A percentile compares a stretch with the other conserved stretches of the same genome.
phyloP scores from a whole-genome alignment of 2,329 filamentous ascomycete species.

The Lachnellula occidentalis region DNA sequence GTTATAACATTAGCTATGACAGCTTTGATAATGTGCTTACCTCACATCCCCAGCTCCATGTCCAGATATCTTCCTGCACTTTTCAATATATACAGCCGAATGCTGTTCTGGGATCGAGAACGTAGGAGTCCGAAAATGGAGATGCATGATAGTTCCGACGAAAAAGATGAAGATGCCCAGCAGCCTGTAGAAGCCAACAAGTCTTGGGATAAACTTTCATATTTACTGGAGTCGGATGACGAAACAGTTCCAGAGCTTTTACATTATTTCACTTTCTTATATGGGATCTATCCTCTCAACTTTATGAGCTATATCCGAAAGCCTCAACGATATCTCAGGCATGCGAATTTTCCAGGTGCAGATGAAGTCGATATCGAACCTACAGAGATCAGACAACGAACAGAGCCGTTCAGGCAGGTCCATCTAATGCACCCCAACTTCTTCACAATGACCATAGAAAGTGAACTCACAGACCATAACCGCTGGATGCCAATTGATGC shows the following conservation, averaged over 20 bases:
- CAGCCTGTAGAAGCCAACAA: conserved; percentile 31
- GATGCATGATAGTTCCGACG: conserved; percentile 9
- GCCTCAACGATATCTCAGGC: conserved; percentile 70
- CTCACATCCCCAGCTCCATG: conserved; percentile 70
- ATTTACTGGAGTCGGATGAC: conserved; percentile 57
- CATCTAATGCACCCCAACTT: conserved; percentile 83
- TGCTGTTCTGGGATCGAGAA: conserved; percentile 68
- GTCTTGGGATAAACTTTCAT: conserved; percentile 59
- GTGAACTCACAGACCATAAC: conserved; percentile 69
- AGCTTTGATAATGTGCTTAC: conserved; percentile 73
- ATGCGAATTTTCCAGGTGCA: conserved; percentile 62
- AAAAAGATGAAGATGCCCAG: conserved; percentile 32
- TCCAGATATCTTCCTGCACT: conserved; percentile 64
- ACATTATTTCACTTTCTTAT: conserved; percentile 76
- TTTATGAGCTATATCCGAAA: conserved; percentile 84
- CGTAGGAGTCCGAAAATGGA: conserved; percentile 14
- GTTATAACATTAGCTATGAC: conserved; percentile 71
- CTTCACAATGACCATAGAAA: conserved; percentile 71
- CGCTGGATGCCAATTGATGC: conserved; percentile 77
- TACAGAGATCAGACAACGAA: conserved; percentile 68
- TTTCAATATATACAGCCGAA: conserved; percentile 75
- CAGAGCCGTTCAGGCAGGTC: conserved; percentile 65
- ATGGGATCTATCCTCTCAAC: conserved; percentile 78
- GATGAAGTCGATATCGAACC: conserved; percentile 76
- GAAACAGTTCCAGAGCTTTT: conserved; percentile 60